Percentiles rank a stretch among this genome's conserved stretches.
Evolutionary conservation across 345 rosid species (phyloP).

Genomic region (Excoecaria agallocha): DNA sequence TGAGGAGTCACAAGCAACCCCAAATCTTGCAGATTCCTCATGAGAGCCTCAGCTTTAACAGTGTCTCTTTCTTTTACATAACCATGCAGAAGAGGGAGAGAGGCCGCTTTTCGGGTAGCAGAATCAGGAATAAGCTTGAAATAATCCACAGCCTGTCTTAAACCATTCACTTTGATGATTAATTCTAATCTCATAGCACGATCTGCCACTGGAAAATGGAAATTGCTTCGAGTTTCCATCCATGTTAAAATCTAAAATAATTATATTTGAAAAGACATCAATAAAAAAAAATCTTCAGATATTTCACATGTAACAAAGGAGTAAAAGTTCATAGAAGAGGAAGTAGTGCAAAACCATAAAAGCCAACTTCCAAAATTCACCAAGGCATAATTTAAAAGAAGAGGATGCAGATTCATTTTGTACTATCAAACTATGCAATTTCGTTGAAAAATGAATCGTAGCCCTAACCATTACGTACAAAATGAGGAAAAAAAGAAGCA

Average conservation of each 20-base stretch:
- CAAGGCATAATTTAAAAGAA: background rate
- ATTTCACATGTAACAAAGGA: background rate
- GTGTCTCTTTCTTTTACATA: slow-evolving; percentile 43
- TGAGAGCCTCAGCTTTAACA: slow-evolving; percentile 47
- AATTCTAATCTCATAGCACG: slow-evolving; percentile 41
- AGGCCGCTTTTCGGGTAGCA: slow-evolving; percentile 40
- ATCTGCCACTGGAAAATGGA: slow-evolving; percentile 29
- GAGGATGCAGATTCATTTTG: background rate
- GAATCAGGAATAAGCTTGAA: slow-evolving; percentile 28
- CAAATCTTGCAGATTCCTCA: slow-evolving; percentile 40
- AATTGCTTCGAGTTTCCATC: slow-evolving; percentile 43
- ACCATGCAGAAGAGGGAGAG: slow-evolving; percentile 46
- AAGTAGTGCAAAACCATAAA: background rate
- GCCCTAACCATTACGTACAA: background rate
- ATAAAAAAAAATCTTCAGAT: background rate
- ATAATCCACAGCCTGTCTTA: slow-evolving; percentile 47
- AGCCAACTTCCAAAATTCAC: background rate
- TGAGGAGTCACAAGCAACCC: slow-evolving; percentile 56
- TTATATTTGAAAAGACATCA: background rate
- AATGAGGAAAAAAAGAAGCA: background rate
- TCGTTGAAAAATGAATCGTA: background rate
- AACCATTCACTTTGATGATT: slow-evolving; percentile 39
- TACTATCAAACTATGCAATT: background rate
- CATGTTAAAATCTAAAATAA: slow-evolving; percentile 43
- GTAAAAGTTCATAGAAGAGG: background rate